These are phyloP conservation scores for Sporothrix euskadiensis DNA, from an alignment of 2,329 filamentous ascomycete species.

Conservation along the genomic window DNA sequence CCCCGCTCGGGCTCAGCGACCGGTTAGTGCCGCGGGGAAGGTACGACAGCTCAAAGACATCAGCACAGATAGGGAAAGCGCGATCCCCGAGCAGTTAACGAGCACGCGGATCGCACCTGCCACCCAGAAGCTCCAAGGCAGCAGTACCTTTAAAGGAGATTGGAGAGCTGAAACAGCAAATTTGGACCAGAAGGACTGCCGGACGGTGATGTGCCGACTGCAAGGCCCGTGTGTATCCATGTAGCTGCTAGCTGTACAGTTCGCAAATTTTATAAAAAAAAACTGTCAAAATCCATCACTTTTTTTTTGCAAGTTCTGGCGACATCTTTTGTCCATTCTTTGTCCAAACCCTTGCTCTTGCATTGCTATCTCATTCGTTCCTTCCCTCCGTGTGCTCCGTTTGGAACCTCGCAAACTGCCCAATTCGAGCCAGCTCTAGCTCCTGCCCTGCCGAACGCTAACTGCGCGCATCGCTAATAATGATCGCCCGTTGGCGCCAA, in stretches of 20 bases:
- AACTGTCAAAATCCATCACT: background rate
- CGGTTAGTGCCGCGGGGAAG: slow-evolving; percentile 19
- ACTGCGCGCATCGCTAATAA: slow-evolving; percentile 16
- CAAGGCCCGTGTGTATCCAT: background rate
- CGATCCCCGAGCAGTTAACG: background rate
- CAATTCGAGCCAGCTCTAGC: background rate
- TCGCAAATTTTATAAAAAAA: background rate
- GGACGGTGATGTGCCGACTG: background rate
- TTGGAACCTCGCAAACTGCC: slow-evolving; percentile 1
- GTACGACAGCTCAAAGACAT: background rate
- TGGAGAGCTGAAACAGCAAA: background rate
- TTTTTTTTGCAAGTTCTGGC: background rate
- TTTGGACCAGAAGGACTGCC: background rate
- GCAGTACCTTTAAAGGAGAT: background rate
- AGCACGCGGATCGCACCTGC: slow-evolving; percentile 11
- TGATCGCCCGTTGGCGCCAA: slow-evolving; percentile 19
- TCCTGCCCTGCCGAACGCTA: slow-evolving; percentile 1
- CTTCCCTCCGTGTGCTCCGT: background rate
- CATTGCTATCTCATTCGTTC: background rate
- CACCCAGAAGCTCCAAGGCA: background rate
- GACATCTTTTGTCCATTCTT: background rate
- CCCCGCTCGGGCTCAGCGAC: background rate
- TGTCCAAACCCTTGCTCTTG: background rate
- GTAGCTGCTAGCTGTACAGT: background rate
- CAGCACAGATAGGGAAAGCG: slow-evolving; percentile 2